Conservation (phyloP, 169 alveolate species). For the Plasmodium billcollinsi region DNA sequence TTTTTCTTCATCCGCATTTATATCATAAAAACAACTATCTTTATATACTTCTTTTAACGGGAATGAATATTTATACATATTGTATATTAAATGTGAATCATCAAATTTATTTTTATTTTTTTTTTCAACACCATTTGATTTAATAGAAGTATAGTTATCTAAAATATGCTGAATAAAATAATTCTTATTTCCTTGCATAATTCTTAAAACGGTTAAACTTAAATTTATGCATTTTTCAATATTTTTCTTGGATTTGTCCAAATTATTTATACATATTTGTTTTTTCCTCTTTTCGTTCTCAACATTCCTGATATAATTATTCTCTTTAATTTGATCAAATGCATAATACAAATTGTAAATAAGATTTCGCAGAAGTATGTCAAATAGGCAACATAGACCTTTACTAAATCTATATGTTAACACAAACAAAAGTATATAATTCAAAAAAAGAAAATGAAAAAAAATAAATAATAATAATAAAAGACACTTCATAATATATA, state of each 20-base stretch:
- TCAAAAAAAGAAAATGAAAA: background rate
- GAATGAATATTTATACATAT: slow-evolving; percentile 30
- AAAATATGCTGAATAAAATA: slow-evolving; percentile 43
- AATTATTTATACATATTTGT: background rate
- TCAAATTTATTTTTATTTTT: slow-evolving; percentile 49
- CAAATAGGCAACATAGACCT: slow-evolving; percentile 21
- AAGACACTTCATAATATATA: background rate
- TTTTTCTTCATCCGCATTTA: background rate
- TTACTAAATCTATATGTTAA: slow-evolving; percentile 24
- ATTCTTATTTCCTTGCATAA: slow-evolving; percentile 23
- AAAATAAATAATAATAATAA: background rate
- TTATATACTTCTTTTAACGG: background rate
- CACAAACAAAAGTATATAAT: background rate
- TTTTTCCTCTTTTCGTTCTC: background rate
- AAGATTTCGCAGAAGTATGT: slow-evolving; percentile 14
- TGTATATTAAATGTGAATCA: slow-evolving; percentile 28
- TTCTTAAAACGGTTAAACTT: slow-evolving; percentile 35
- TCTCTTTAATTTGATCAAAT: slow-evolving; percentile 55
- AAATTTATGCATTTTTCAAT: slow-evolving; percentile 47
- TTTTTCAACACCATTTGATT: slow-evolving; percentile 3
- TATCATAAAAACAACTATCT: background rate
- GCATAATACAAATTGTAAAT: slow-evolving; percentile 51
- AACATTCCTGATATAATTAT: background rate
- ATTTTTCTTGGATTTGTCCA: slow-evolving; percentile 54
- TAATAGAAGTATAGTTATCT: slow-evolving; percentile 58